A percentile compares a stretch with the other conserved stretches of the same genome.
Evolutionary conservation across 306 rosid species (phyloP).

Genomic region (Lotus japonicus): DNA sequence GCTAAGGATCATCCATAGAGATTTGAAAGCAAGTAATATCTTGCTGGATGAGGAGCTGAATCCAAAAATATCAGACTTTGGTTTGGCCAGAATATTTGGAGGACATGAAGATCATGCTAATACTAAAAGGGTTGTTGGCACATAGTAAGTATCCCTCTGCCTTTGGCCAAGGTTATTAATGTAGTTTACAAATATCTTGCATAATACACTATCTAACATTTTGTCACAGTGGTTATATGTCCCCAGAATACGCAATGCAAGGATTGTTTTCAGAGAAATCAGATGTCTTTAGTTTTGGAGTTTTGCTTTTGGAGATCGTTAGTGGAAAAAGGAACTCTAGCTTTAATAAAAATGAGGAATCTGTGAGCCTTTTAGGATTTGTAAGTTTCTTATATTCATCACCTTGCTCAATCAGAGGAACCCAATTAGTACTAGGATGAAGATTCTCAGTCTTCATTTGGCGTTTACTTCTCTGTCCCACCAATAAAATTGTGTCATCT

Average conservation of each 20-base stretch:
- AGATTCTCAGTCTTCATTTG: too few relatives aligned
- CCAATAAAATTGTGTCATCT: neutral
- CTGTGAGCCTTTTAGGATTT: slow-evolving; percentile 33
- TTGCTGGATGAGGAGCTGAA: slow-evolving; percentile 26
- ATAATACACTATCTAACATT: too few relatives aligned
- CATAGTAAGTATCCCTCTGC: slow-evolving; percentile 29
- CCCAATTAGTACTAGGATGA: too few relatives aligned
- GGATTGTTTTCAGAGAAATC: slow-evolving; percentile 32
- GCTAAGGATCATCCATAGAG: slow-evolving; percentile 29
- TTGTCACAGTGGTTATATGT: slow-evolving; percentile 26
- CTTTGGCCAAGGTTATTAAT: too few relatives aligned
- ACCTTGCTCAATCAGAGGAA: too few relatives aligned
- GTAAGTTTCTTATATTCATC: slow-evolving; percentile 19
- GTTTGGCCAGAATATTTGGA: slow-evolving; percentile 28
- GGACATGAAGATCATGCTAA: slow-evolving; percentile 22
- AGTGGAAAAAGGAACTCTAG: slow-evolving; percentile 33
- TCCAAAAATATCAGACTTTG: slow-evolving; percentile 33
- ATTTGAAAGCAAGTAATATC: slow-evolving; percentile 32
- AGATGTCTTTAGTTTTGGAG: slow-evolving; percentile 26
- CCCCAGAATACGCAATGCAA: slow-evolving; percentile 29
- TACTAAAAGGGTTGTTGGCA: slow-evolving; percentile 32
- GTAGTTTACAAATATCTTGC: too few relatives aligned
- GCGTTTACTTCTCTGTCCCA: too few relatives aligned
- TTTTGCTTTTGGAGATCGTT: slow-evolving; percentile 27
- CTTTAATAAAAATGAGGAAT: slow-evolving; percentile 13